These are phyloP conservation scores for Suillus bovinus DNA, from an alignment of 768 basidiomycete genomes.

Conservation along the genomic window DNA sequence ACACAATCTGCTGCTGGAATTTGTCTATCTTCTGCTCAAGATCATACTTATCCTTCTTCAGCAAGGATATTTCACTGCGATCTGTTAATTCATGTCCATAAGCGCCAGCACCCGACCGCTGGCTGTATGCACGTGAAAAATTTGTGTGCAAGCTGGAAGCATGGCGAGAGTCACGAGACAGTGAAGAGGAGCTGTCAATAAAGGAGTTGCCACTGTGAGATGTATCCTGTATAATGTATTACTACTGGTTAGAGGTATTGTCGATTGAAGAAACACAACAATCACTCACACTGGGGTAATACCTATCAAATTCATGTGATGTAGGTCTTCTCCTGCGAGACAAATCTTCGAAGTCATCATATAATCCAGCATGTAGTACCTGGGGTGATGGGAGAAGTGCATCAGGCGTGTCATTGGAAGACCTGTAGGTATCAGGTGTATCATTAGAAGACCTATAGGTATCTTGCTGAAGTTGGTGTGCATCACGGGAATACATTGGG, in stretches of 20 bases:
- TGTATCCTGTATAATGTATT: neutral
- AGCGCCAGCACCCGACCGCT: neutral
- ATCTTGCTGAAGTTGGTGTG: neutral
- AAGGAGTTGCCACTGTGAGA: neutral
- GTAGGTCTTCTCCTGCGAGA: neutral
- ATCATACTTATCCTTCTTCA: neutral
- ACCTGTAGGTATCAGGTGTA: no score
- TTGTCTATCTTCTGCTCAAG: neutral
- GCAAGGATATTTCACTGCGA: neutral
- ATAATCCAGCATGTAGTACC: neutral
- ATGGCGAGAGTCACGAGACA: neutral
- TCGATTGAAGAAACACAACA: neutral
- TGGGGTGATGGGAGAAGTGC: neutral
- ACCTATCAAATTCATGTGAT: neutral
- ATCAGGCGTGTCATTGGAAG: neutral
- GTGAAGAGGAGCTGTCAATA: neutral
- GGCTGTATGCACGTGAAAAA: neutral
- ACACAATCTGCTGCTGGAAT: no score
- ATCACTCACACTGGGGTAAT: neutral
- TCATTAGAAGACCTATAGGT: no score
- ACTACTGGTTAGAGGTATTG: neutral
- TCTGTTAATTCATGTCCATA: neutral
- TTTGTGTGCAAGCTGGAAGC: neutral
- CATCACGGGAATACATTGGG: neutral
- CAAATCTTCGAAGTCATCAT: neutral